A percentile compares a stretch with the other conserved stretches of the same genome.
phyloP scores from a whole-genome alignment of 441 rosid genomes.

The Jatropha podagrica region DNA sequence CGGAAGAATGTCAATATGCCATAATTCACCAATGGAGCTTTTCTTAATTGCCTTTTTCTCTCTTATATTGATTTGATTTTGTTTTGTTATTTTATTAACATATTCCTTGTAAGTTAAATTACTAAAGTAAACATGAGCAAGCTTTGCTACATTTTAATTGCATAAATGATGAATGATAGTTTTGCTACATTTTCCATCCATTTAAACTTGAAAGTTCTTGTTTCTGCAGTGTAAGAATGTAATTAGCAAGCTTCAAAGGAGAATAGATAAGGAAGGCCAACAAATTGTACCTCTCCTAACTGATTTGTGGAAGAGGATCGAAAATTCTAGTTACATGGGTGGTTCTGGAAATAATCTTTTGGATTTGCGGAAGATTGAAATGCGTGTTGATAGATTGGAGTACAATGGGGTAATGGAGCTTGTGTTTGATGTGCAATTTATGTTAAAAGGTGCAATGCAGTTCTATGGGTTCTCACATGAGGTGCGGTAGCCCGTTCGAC shows the following conservation, averaged over 20 bases:
- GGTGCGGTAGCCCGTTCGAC: constrained; percentile 43
- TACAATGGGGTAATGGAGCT: constrained; percentile 85
- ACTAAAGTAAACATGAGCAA: not conserved
- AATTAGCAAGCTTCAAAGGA: constrained; percentile 85
- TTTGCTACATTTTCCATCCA: not conserved
- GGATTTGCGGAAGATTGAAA: constrained; percentile 89
- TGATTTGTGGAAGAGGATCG: constrained; percentile 87
- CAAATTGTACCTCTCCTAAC: constrained; percentile 93
- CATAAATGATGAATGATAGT: not conserved
- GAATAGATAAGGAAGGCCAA: constrained; percentile 92
- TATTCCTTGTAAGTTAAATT: not conserved
- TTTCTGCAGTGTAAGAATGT: constrained; percentile 86
- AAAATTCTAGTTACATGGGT: constrained; percentile 57
- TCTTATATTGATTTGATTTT: not conserved
- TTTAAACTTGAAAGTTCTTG: constrained; percentile 18
- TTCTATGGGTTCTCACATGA: constrained; percentile 85
- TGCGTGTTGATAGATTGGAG: constrained; percentile 80
- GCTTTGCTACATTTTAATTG: not conserved
- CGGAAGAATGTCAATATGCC: not conserved
- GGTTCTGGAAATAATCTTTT: constrained; percentile 67
- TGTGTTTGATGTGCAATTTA: constrained; percentile 81
- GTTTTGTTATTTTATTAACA: not conserved
- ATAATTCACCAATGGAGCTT: not conserved
- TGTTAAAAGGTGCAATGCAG: constrained; percentile 91
- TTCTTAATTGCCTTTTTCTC: not conserved